Conservation (phyloP, 2,329 filamentous ascomycete species). For the Fusarium dimerum region DNA sequence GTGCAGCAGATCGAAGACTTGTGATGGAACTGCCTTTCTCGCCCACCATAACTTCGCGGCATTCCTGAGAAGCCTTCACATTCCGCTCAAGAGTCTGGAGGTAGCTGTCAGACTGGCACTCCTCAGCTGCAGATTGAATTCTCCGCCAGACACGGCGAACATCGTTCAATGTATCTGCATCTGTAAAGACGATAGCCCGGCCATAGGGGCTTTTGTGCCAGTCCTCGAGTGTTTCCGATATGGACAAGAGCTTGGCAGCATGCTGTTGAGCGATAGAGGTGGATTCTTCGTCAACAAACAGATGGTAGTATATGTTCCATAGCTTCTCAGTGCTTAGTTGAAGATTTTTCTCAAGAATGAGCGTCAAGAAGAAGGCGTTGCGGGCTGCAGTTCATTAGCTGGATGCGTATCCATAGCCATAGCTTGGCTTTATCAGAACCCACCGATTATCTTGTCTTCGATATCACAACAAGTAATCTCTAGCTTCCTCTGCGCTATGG, state of each 20-base stretch:
- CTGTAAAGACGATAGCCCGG: constrained; percentile 47
- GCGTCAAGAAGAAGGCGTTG: constrained; percentile 53
- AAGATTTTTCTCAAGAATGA: constrained; percentile 46
- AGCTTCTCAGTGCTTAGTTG: constrained; percentile 31
- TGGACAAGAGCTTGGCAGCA: constrained; percentile 41
- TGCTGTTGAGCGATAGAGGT: constrained; percentile 42
- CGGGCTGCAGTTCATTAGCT: constrained; percentile 42
- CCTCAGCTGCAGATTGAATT: constrained; percentile 21
- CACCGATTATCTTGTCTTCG: constrained; percentile 52
- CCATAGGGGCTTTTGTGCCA: constrained; percentile 52
- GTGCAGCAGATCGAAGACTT: constrained; percentile 41
- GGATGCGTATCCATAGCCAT: neutral
- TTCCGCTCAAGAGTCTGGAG: constrained; percentile 15
- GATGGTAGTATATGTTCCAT: constrained; percentile 60
- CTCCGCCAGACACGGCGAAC: constrained; percentile 41
- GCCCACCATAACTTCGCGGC: constrained; percentile 12
- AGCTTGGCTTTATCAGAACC: constrained; percentile 12
- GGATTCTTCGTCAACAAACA: constrained; percentile 44
- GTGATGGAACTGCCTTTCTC: constrained; percentile 26
- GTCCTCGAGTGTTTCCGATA: constrained; percentile 38
- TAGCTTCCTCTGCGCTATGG: constrained; percentile 41
- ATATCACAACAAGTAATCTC: constrained; percentile 60
- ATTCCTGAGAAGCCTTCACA: constrained; percentile 19
- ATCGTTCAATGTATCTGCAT: constrained; percentile 45
- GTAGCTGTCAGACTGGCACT: constrained; percentile 9